These are phyloP conservation scores for Fusarium sambucinum DNA, from an alignment of 2,329 filamentous ascomycete species.

Conservation along the genomic window DNA sequence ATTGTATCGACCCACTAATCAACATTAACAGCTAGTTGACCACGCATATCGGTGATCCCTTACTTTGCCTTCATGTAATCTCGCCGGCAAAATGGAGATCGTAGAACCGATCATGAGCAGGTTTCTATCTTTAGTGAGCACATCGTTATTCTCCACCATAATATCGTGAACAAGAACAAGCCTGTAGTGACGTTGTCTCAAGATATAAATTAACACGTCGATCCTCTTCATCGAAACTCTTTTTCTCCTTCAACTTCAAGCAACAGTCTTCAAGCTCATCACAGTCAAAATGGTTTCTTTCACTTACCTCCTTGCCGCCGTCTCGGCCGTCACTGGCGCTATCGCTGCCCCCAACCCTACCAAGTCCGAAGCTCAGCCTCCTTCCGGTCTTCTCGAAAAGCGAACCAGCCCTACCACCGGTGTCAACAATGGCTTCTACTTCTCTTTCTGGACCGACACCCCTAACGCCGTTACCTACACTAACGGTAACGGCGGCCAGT, in stretches of 20 bases:
- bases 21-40: background rate
- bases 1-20: conserved; percentile 25
- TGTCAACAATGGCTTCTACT: conserved; percentile 57
- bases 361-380: conserved; percentile 42
- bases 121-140: conserved; percentile 1
- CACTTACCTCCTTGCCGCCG: conserved; percentile 39
- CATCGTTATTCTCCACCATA: conserved; percentile 14
- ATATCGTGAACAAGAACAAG: background rate
- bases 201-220: conserved; percentile 29
- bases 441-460: conserved; percentile 63
- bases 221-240: background rate
- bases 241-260: background rate
- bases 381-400: conserved; percentile 25
- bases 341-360: conserved; percentile 38
- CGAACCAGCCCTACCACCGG: conserved; percentile 54
- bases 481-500: conserved; percentile 58
- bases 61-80: conserved; percentile 6
- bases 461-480: conserved; percentile 59
- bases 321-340: conserved; percentile 36
- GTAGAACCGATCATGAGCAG: conserved; percentile 6
- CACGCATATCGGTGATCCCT: conserved; percentile 3
- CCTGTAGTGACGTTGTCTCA: background rate
- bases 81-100: conserved; percentile 34
- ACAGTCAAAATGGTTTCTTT: conserved; percentile 41
- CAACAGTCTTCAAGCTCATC: background rate